Conservation (phyloP, 805 yeast genomes). For the Ogataea angusta region DNA sequence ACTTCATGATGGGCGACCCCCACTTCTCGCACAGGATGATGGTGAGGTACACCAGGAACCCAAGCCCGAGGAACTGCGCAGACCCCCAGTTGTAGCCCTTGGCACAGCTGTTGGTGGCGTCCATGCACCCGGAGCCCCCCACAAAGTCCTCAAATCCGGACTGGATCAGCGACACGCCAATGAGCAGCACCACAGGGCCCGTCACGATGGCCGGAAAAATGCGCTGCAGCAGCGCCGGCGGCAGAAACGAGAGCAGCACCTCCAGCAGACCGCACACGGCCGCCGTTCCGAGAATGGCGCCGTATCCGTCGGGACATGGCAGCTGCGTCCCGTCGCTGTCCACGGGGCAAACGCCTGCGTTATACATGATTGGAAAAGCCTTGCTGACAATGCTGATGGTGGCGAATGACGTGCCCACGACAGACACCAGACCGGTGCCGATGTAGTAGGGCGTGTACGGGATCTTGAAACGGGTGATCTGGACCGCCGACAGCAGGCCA, state of each 20-base stretch:
- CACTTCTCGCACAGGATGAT: slow-evolving; percentile 77
- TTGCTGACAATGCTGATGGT: slow-evolving; percentile 77
- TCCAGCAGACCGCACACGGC: slow-evolving; percentile 73
- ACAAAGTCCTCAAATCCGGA: slow-evolving; percentile 82
- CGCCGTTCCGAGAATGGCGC: slow-evolving; percentile 82
- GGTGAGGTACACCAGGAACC: slow-evolving; percentile 73
- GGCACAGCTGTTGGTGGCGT: slow-evolving; percentile 43
- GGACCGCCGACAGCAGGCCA: slow-evolving; percentile 67
- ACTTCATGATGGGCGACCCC: slow-evolving; percentile 93
- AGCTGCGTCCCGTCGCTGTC: slow-evolving; percentile 61
- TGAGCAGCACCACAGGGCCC: slow-evolving; percentile 86
- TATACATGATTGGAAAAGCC: slow-evolving; percentile 79
- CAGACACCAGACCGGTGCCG: slow-evolving; percentile 87
- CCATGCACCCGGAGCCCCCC: slow-evolving; percentile 72
- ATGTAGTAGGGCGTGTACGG: slow-evolving; percentile 69
- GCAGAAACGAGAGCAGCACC: slow-evolving; percentile 69
- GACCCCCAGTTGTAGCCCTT: slow-evolving; percentile 71
- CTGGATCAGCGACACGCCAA: slow-evolving; percentile 67
- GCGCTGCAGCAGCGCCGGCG: slow-evolving; percentile 65
- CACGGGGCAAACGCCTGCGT: slow-evolving; percentile 60
- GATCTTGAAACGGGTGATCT: slow-evolving; percentile 78
- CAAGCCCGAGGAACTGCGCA: slow-evolving; percentile 82
- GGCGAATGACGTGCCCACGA: slow-evolving; percentile 89
- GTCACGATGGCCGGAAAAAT: slow-evolving; percentile 88
- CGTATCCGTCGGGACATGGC: slow-evolving; percentile 90